Conservation (phyloP, 2,329 filamentous ascomycete genomes). For the Metarhizium brunneum region DNA sequence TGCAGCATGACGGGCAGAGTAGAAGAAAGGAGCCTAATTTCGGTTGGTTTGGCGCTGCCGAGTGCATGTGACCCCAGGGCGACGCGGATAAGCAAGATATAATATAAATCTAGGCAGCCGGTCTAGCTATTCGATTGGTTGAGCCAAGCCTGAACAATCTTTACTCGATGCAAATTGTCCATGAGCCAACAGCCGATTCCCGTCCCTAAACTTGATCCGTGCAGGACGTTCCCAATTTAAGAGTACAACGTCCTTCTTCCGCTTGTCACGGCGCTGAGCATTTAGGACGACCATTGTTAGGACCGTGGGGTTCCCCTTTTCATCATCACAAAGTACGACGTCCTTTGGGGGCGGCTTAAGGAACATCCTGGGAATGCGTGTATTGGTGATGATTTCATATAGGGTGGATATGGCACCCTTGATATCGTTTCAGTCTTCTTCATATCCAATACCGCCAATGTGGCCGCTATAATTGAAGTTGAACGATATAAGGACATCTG, state of each 20-base stretch:
- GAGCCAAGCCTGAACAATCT: not conserved
- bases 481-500: too few relatives aligned
- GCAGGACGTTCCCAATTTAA: not conserved
- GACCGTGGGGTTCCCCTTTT: too few relatives aligned
- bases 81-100: not conserved
- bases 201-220: not conserved
- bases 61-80: too few relatives aligned
- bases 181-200: not conserved
- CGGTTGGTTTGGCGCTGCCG: too few relatives aligned
- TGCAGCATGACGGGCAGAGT: too few relatives aligned
- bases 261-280: not conserved
- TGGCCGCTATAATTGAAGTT: slow-evolving; percentile 7
- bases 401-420: slow-evolving; percentile 22
- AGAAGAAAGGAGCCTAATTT: too few relatives aligned
- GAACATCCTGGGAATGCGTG: slow-evolving; percentile 10
- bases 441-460: slow-evolving; percentile 7
- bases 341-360: not conserved
- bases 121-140: not conserved
- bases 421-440: slow-evolving; percentile 17
- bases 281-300: not conserved
- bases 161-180: not conserved
- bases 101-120: not conserved
- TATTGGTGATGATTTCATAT: slow-evolving; percentile 25
- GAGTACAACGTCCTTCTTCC: not conserved
- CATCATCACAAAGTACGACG: too few relatives aligned